These are phyloP conservation scores for Agaricus subrufescens DNA, from an alignment of 768 basidiomycete genomes.

Conservation along the genomic window DNA sequence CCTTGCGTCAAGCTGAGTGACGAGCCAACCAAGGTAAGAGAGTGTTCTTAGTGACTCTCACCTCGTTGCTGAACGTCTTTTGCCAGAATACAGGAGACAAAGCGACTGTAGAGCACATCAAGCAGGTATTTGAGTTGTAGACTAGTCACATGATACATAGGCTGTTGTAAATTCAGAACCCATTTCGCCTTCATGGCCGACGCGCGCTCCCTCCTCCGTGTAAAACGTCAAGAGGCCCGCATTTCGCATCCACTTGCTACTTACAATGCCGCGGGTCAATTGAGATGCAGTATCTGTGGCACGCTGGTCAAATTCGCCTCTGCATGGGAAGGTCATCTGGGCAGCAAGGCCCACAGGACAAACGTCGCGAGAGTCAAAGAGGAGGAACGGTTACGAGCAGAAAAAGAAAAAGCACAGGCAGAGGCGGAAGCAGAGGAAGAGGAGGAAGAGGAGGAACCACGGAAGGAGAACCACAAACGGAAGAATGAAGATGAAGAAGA, in stretches of 20 bases:
- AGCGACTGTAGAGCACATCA: conserved; percentile 41
- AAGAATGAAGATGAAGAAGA: conserved; percentile 15
- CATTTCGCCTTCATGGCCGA: conserved; percentile 53
- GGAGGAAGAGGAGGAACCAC: conserved; percentile 21
- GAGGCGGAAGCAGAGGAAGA: conserved; percentile 26
- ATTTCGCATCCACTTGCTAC: conserved; percentile 71
- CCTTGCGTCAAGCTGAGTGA: conserved; percentile 94
- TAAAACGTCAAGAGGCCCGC: conserved; percentile 73
- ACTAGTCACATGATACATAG: conserved; percentile 1
- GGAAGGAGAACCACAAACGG: conserved; percentile 21
- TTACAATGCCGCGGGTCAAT: conserved; percentile 60
- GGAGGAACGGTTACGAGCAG: conserved; percentile 38
- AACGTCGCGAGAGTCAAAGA: conserved; percentile 57
- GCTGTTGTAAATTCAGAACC: not conserved
- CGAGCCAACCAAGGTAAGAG: conserved; percentile 69
- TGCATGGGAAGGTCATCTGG: conserved; percentile 86
- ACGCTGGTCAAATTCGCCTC: conserved; percentile 66
- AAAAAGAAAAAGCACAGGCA: conserved; percentile 28
- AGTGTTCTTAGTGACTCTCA: not conserved
- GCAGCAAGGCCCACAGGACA: conserved; percentile 73
- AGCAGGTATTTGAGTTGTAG: not conserved
- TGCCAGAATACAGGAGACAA: conserved; percentile 64
- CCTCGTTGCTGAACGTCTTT: not conserved
- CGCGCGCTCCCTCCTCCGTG: conserved; percentile 74
- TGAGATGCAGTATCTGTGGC: conserved; percentile 65